Evolutionary conservation across 805 yeast genomes (phyloP), one percentile per base, ranked within the genome.

Genomic region (Helenozyma baotianmanensis): DNA sequence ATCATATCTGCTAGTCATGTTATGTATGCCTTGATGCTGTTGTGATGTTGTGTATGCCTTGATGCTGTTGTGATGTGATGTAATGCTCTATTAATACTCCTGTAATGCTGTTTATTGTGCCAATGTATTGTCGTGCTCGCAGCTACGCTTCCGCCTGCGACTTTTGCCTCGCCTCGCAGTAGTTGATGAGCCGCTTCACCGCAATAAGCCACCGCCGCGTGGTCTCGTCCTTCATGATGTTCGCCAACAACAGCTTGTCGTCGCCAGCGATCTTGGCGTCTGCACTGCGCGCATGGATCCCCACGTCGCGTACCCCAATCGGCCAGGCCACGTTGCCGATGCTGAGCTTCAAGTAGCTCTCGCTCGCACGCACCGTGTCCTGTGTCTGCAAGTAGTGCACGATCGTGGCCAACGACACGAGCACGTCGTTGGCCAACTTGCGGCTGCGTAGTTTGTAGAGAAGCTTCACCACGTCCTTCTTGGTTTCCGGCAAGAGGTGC

Each of bases 271-370:
- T 72, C 43, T 72, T 74, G 36, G 70, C 66, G 32, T 74, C 78
- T 1, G 82, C 78, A 35, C 79, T 73, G 39, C 95, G 62, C 9
- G 78, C 80, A 53, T 86, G 96, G 37, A 87, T 84, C 30, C 92
- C 87, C 11, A 87, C 82, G 36, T 75, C 75, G 6, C 77, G 64
- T 10, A 87, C 83, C 17, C 96, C 96, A 43, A 86, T 82, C 2
- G 96, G 96, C 95, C 95, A 87, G 4, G 92, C 89, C 2, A 82
- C 86, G 45, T 85, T 84, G 1, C 96, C 96, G 12, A 87, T 80
- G 50, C 90, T 80, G 36, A 87, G 59, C 41, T 80, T 73, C 65
- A 86, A 61, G 47, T 87, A 87, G 16, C 78, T 66, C 47, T 84
- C 85, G 38, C 74, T 74, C 4, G 90, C 86, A 31, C 60, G 60